phyloP scores from a whole-genome alignment of 208 protist genomes.

The Leishmania lainsoni region DNA sequence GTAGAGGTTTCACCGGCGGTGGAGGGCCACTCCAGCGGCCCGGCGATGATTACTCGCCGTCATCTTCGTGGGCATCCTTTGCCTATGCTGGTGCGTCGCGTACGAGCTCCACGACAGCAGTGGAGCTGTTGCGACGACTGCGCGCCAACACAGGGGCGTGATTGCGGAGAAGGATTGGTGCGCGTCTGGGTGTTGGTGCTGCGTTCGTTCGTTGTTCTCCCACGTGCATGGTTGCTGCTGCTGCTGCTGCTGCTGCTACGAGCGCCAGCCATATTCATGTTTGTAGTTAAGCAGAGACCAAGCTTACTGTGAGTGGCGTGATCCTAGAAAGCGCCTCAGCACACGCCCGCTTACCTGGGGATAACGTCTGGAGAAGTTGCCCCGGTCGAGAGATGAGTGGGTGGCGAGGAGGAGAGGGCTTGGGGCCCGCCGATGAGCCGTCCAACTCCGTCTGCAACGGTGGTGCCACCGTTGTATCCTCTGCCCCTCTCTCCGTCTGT shows the following conservation, averaged over 20 bases:
- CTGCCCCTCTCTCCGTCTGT: not conserved
- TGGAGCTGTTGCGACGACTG: conserved; percentile 34
- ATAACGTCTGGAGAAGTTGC: not conserved
- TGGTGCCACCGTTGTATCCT: not conserved
- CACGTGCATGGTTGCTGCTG: not conserved
- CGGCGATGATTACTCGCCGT: not conserved
- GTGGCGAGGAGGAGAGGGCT: not conserved
- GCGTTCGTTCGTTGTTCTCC: not conserved
- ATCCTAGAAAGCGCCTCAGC: not conserved
- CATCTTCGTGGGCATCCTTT: conserved; percentile 1
- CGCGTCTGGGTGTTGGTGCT: not conserved
- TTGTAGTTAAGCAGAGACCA: not conserved
- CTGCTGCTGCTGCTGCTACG: not conserved
- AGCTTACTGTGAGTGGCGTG: not conserved
- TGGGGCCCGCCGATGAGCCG: not conserved
- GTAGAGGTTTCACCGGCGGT: too few relatives aligned
- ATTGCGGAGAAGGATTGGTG: not conserved
- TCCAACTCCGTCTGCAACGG: not conserved
- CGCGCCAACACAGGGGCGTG: conserved; percentile 21
- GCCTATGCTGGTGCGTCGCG: conserved; percentile 1
- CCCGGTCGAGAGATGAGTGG: not conserved
- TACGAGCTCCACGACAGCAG: conserved; percentile 15
- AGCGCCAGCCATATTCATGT: not conserved
- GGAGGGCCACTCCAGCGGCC: not conserved
- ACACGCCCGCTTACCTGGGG: not conserved